phyloP scores from a whole-genome alignment of 257 asterid genomes.

The Thymus quinquecostatus region DNA sequence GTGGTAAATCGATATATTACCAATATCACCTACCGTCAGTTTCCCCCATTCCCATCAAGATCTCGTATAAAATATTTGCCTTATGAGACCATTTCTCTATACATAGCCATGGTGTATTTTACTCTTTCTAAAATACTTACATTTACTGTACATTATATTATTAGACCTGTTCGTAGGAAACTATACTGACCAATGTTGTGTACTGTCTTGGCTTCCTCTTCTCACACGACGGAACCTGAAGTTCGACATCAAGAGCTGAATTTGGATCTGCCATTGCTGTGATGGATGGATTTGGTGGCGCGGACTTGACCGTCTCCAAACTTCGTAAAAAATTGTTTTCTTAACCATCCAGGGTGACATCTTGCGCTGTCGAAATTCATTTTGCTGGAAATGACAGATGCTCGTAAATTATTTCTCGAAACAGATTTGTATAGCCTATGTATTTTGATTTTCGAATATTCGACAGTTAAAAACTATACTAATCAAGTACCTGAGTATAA shows the following conservation, averaged over 20 bases:
- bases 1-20: neutral
- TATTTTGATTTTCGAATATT: neutral
- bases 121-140: neutral
- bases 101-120: too few species aligned
- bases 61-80: neutral
- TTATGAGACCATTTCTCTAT: too few species aligned
- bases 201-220: neutral
- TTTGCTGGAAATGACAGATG: conserved; percentile 8
- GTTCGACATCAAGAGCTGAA: conserved; percentile 84
- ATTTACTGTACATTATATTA: neutral
- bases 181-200: neutral
- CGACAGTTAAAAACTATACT: neutral
- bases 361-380: neutral
- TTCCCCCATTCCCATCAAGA: neutral
- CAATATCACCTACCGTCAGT: neutral
- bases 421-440: neutral
- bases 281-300: conserved; percentile 90
- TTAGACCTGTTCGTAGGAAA: too few species aligned
- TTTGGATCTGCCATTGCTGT: conserved; percentile 65
- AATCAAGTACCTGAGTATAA: neutral
- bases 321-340: conserved; percentile 47
- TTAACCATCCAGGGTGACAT: too few species aligned
- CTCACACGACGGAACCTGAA: conserved; percentile 35
- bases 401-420: neutral
- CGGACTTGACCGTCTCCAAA: conserved; percentile 66